These are phyloP conservation scores for Trametes elegans DNA, from an alignment of 768 basidiomycete species.

Conservation along the genomic window DNA sequence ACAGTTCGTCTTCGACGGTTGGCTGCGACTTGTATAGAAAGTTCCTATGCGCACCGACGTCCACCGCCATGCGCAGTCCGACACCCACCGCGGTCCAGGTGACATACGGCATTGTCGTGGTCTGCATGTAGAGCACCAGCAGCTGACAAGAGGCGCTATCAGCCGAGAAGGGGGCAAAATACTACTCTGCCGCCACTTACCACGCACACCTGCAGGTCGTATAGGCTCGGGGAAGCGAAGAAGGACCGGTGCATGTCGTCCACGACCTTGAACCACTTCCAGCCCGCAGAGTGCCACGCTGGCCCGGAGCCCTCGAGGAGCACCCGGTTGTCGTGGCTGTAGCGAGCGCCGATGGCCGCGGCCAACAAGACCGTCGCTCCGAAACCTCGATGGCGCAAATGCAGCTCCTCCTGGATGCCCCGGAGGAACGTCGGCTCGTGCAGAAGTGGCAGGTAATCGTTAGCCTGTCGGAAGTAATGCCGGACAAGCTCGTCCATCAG, in stretches of 20 bases:
- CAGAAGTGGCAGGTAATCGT: conserved; percentile 62
- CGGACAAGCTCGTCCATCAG: conserved; percentile 53
- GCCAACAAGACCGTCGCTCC: conserved; percentile 61
- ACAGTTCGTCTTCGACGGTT: conserved; percentile 54
- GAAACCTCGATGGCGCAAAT: conserved; percentile 53
- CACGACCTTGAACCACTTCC: conserved; percentile 59
- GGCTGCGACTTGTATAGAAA: conserved; percentile 32
- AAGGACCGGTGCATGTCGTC: conserved; percentile 50
- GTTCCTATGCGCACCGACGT: conserved; percentile 45
- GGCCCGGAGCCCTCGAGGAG: conserved; percentile 4
- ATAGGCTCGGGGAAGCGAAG: conserved; percentile 51
- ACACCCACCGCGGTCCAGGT: conserved; percentile 53
- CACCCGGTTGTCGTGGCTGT: conserved; percentile 39
- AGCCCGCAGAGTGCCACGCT: conserved; percentile 47
- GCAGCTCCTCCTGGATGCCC: conserved; percentile 45
- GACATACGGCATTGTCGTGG: conserved; percentile 58
- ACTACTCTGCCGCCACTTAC: too few relatives aligned
- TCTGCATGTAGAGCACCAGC: conserved; percentile 52
- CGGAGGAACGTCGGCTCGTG: conserved; percentile 69
- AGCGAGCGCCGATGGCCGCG: conserved; percentile 66
- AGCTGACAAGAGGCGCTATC: too few relatives aligned
- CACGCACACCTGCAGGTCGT: conserved; percentile 63
- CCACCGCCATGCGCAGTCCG: conserved; percentile 39
- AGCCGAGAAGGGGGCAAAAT: too few relatives aligned
- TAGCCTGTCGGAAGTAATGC: conserved; percentile 62